Evolutionary conservation across 1,284 basidiomycete species (phyloP), one percentile per base, ranked within the genome.

Genomic region (Lignosus rhinocerotis): DNA sequence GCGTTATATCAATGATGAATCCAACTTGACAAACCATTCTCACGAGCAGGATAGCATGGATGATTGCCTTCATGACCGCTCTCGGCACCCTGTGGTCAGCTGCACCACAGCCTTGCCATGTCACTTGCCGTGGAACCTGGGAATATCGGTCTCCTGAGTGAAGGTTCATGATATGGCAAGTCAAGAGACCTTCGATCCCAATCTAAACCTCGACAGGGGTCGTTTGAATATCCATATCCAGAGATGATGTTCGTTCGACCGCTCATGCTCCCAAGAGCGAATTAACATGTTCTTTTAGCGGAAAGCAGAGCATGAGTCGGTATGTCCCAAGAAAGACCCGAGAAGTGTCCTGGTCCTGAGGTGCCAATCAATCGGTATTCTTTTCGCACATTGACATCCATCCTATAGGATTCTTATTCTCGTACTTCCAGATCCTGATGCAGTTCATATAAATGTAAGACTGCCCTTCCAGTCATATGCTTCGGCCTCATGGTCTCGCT

Each of bases 401-500:
- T 32, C n/a, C 45, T 38, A 44, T 43, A 48, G 14, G 21, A 30
- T 51, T 53, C 56, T 56, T 53, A 55, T 52, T 56, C 58, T 58
- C 49, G 53, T 51, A 34, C 41, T 36, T 25, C 53, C 42, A 59
- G 57, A 63, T 58, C 39, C 47, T 48, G 51, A 59, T 58, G 55
- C 56, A 34, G 44, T 53, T 45, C 61, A 36, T 58, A 46, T 65
- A 45, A 61, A 65, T 65, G 51, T 32, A 38, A 53, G 36, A 47
- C 33, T 48, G 39, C n/a, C 50, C 33, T 36, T 38, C 45, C 57
- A 59, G 65, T 68, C 67, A 68, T 63, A 54, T 67, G 67, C 55
- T 48, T 47, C 48, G 45, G 41, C 64, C 67, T 58, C 67, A 68
- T 68, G 67, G 66, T 67, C 59, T 34, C 51, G 43, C 16, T 38